Evolutionary conservation across 352 stramenopile species (phyloP).

Genomic region (Pythium brassicae): DNA sequence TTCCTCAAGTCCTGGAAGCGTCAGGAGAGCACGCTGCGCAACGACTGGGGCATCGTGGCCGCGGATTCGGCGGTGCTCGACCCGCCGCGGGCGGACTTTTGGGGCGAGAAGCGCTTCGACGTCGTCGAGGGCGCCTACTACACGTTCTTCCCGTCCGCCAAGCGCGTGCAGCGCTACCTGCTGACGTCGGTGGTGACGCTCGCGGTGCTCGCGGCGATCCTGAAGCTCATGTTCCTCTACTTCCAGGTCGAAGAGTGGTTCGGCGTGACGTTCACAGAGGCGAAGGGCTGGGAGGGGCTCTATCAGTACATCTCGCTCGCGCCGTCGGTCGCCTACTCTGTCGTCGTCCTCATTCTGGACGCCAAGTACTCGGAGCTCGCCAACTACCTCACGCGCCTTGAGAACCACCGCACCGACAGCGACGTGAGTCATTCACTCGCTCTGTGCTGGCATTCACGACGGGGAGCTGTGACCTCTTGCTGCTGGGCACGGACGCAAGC

Average conservation of each 20-base stretch:
- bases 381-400: conserved; percentile 89
- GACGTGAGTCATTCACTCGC: conserved; percentile 42
- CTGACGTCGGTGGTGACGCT: conserved; percentile 70
- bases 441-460: conserved; percentile 6
- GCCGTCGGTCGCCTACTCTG: conserved; percentile 69
- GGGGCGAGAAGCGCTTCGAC: conserved; percentile 70
- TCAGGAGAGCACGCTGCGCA: conserved; percentile 79
- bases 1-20: conserved; percentile 92
- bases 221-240: conserved; percentile 81
- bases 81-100: conserved; percentile 57
- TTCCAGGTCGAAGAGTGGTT: conserved; percentile 77
- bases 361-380: conserved; percentile 90
- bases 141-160: conserved; percentile 76
- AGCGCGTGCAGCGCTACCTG: conserved; percentile 72
- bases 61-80: conserved; percentile 44
- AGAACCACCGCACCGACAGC: conserved; percentile 90
- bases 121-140: conserved; percentile 79
- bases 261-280: conserved; percentile 41
- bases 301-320: conserved; percentile 67
- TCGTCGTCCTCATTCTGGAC: conserved; percentile 73
- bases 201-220: conserved; percentile 54
- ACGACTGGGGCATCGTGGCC: conserved; percentile 74
- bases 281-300: conserved; percentile 60
- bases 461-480: not conserved
- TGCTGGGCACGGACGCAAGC: not conserved